Evolutionary conservation across 225 moss, liverwort and hornwort species (phyloP), one percentile per base, ranked within the genome.

Genomic region (Climacium dendroides): DNA sequence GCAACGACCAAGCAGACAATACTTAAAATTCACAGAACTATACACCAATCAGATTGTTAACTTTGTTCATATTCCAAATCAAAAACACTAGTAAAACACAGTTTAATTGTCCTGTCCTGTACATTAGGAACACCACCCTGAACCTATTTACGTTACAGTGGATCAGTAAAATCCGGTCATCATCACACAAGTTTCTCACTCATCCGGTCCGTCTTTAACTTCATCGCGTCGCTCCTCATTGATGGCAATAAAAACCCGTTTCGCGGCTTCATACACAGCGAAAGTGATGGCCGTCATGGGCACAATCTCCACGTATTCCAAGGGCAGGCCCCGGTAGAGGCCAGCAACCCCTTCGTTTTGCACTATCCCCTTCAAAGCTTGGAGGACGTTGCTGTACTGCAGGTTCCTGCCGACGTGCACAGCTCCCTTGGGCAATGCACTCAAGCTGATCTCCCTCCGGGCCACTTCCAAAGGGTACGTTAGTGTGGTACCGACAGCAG

Each of bases 381-480:
- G 94, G 53, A 93, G n/a, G 57, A 92, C 90, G 83, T 94, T 96
- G 85, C 32, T 90, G 83, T 97, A 99, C 28, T 90, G 82, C 25
- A 91, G 80, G 28, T 80, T 77, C 80, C 93, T 69, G 75, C 94
- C 89, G 23, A 94, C 90, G 66, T 92, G 26, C 87, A 94, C 92
- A 7, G 92, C 91, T 75, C 84, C 85, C 54, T 81, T 85, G 3
- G 96, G 89, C 57, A 97, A 81, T 3, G 93, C 90, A 74, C 97
- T 96, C 82, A 97, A 87, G 70, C 94, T 87, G 65, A 99, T 94
- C 87, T 96, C 91, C 90, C 84, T 92, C 54, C 95, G 95, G 7
- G 93, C 96, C 41, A 94, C 92, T 83, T 96, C 93, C 25, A 99
- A 75, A 19, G 98, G 98, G 84, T 96, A 99, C 6, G 98, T 96